These are phyloP conservation scores for Geranium rotundifolium DNA, from an alignment of 345 rosid species.

Conservation along the genomic window DNA sequence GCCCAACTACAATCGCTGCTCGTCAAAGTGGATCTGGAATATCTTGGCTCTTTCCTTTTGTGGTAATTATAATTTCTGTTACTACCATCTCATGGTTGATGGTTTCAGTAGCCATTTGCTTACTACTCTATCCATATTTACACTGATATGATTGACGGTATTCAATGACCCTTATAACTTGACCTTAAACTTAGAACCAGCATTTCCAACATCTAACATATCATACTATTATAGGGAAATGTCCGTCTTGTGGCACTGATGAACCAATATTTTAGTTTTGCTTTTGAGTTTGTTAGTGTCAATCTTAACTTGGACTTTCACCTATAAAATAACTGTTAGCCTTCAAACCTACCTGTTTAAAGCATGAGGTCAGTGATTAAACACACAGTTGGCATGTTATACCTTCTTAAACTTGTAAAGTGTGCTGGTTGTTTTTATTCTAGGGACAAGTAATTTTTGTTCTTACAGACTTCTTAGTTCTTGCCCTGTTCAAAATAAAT, in stretches of 20 bases:
- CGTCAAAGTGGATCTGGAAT: constrained; percentile 92
- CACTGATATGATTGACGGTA: background rate
- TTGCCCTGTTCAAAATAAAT: background rate
- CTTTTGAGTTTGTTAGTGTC: background rate
- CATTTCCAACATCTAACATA: background rate
- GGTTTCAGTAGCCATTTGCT: background rate
- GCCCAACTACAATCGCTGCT: constrained; percentile 95
- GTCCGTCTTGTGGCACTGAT: too few species aligned
- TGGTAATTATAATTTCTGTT: constrained; percentile 44
- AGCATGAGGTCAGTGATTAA: background rate
- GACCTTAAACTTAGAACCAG: background rate
- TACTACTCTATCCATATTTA: background rate
- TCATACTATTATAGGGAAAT: too few species aligned
- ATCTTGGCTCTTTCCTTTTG: constrained; percentile 94
- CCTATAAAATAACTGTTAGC: background rate
- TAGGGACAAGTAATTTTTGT: background rate
- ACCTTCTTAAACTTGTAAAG: background rate
- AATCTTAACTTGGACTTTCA: background rate
- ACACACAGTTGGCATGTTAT: background rate
- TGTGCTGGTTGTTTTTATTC: too few species aligned
- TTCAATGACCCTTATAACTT: background rate
- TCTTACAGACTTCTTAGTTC: background rate
- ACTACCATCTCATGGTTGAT: background rate
- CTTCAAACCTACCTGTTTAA: background rate
- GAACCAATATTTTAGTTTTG: too few species aligned